These are phyloP conservation scores for Pseudoscleropodium purum DNA, from an alignment of 225 moss, liverwort and hornwort genomes.

Conservation along the genomic window DNA sequence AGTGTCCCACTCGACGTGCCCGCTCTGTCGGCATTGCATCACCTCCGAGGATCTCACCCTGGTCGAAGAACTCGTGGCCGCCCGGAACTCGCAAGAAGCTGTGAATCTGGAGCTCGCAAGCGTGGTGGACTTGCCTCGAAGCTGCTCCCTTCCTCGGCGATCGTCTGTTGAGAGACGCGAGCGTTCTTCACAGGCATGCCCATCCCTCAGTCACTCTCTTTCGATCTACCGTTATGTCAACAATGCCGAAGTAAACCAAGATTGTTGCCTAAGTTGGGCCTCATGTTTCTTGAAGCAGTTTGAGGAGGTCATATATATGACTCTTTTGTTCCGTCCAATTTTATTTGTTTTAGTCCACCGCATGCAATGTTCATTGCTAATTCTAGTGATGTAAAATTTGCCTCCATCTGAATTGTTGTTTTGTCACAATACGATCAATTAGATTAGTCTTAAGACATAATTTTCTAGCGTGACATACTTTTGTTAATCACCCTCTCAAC, in stretches of 20 bases:
- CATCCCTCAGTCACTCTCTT: not conserved
- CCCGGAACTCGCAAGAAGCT: constrained; percentile 38
- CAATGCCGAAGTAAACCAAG: not conserved
- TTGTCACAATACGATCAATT: not conserved
- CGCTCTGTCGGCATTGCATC: constrained; percentile 73
- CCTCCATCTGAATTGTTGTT: not conserved
- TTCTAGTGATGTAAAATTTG: not conserved
- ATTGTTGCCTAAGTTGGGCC: not conserved
- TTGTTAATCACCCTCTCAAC: not conserved
- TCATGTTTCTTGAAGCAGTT: not conserved
- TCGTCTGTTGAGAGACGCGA: constrained; percentile 31
- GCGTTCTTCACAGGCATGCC: constrained; percentile 22
- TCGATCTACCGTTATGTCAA: not conserved
- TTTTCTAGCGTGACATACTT: not conserved
- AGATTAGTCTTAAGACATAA: not conserved
- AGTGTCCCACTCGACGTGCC: constrained; percentile 82
- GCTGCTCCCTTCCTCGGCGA: constrained; percentile 19
- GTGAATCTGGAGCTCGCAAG: constrained; percentile 36
- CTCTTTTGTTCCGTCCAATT: not conserved
- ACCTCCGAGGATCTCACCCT: constrained; percentile 47
- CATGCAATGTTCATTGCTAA: not conserved
- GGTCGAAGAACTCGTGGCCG: constrained; percentile 40
- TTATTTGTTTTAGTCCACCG: not conserved
- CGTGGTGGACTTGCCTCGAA: constrained; percentile 21
- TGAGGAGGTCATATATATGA: not conserved